Percentiles rank a stretch among this genome's conserved stretches.
Conservation (phyloP, 495 filamentous ascomycete species). For the Aspergillus baeticus region DNA sequence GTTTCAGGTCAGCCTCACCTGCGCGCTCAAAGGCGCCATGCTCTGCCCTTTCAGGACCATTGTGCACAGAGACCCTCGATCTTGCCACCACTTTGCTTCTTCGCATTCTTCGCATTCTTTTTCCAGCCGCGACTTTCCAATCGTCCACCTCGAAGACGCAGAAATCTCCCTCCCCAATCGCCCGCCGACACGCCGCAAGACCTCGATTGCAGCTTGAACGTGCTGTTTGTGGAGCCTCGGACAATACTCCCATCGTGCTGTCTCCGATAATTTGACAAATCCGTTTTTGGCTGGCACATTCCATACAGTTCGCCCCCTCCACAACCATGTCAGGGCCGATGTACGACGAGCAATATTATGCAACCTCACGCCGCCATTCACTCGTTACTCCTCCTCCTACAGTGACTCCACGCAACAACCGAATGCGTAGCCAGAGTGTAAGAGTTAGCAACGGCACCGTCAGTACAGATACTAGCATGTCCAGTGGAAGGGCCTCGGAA, state of each 20-base stretch:
- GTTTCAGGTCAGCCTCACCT: conserved; percentile 21
- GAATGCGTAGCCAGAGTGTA: conserved; percentile 58
- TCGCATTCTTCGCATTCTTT: conserved; percentile 7
- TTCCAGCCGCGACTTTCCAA: conserved; percentile 6
- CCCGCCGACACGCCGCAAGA: background rate
- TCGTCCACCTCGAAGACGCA: conserved; percentile 10
- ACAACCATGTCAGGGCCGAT: conserved; percentile 46
- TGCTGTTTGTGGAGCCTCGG: conserved; percentile 21
- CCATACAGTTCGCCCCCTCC: conserved; percentile 12
- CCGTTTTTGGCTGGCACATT: conserved; percentile 19
- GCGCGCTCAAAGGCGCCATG: background rate
- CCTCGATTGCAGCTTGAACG: conserved; percentile 12
- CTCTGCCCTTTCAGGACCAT: conserved; percentile 12
- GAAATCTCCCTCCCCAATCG: background rate
- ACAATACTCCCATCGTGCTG: conserved; percentile 17
- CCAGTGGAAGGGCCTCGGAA: conserved; percentile 66
- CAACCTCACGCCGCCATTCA: conserved; percentile 48
- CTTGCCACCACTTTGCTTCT: conserved; percentile 18
- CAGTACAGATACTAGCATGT: conserved; percentile 71
- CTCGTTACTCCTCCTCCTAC: conserved; percentile 47
- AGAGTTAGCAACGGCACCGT: conserved; percentile 76
- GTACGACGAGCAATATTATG: conserved; percentile 52
- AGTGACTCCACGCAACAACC: conserved; percentile 46
- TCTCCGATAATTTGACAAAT: conserved; percentile 17
- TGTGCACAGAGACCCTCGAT: conserved; percentile 15